Conservation (phyloP, 495 filamentous ascomycete species). For the Thozetella sp. region DNA sequence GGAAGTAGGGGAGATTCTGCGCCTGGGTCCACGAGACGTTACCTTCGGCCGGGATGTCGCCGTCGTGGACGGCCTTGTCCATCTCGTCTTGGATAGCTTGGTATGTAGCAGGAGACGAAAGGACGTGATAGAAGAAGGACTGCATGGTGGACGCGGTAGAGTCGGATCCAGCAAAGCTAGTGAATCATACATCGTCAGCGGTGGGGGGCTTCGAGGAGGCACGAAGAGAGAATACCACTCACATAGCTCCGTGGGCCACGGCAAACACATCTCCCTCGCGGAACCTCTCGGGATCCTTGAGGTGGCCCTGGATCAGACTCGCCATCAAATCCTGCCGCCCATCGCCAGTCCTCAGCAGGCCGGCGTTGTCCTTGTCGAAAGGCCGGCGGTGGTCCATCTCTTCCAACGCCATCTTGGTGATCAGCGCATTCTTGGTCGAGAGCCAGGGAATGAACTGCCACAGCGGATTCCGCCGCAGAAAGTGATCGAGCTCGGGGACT, state of each 20-base stretch:
- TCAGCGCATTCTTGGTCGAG: constrained; percentile 46
- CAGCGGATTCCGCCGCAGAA: constrained; percentile 48
- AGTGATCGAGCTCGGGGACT: constrained; percentile 46
- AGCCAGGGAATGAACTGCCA: constrained; percentile 48
- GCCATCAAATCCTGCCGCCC: constrained; percentile 51
- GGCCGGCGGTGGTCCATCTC: constrained; percentile 46
- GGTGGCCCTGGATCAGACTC: constrained; percentile 43
- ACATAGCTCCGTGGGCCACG: constrained; percentile 56
- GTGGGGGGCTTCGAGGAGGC: neutral
- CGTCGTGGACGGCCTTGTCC: constrained; percentile 32
- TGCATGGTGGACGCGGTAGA: constrained; percentile 63
- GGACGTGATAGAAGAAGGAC: constrained; percentile 55
- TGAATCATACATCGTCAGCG: neutral
- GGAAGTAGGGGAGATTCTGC: constrained; percentile 57
- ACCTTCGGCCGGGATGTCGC: constrained; percentile 38
- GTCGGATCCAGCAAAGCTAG: constrained; percentile 60
- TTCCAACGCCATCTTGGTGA: constrained; percentile 51
- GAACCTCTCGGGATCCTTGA: constrained; percentile 47
- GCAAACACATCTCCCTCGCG: constrained; percentile 54
- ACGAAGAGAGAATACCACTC: constrained; percentile 13
- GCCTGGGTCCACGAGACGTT: constrained; percentile 47
- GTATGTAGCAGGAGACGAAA: constrained; percentile 45
- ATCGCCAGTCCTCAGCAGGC: constrained; percentile 34
- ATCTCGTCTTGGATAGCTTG: constrained; percentile 44
- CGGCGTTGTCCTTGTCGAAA: constrained; percentile 42